These are phyloP conservation scores for Cydonia oblonga DNA, from an alignment of 331 rosid species.

Conservation along the genomic window DNA sequence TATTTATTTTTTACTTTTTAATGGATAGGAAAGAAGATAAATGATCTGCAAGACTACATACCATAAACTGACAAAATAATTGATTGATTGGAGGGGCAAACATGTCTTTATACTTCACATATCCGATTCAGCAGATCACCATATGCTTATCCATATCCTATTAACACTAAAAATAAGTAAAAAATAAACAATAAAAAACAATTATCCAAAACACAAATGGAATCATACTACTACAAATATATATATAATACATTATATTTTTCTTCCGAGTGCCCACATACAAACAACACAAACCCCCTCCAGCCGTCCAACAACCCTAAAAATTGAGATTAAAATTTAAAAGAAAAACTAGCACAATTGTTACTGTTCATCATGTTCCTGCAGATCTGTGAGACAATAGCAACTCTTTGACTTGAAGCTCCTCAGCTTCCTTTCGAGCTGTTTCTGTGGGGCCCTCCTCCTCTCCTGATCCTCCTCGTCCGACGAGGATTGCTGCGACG, in stretches of 20 bases:
- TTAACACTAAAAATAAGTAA: conserved; percentile 7
- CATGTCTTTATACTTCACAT: neutral
- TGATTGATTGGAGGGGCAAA: conserved; percentile 12
- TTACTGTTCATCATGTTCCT: conserved; percentile 30
- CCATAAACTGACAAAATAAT: neutral
- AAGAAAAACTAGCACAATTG: neutral
- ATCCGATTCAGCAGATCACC: conserved; percentile 8
- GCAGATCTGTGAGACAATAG: conserved; percentile 76
- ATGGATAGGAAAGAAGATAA: neutral
- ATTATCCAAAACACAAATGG: neutral
- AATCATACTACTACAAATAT: neutral
- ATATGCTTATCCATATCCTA: conserved; percentile 10
- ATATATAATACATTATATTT: neutral
- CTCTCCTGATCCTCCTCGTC: conserved; percentile 27
- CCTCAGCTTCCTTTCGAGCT: conserved; percentile 22
- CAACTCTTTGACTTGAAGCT: conserved; percentile 60
- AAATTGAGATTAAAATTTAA: neutral
- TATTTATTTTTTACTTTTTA: neutral
- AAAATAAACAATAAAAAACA: neutral
- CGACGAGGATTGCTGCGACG: conserved; percentile 12
- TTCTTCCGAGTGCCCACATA: conserved; percentile 8
- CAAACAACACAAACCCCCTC: neutral
- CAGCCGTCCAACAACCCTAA: neutral
- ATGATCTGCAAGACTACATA: neutral
- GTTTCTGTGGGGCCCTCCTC: conserved; percentile 3